A percentile compares a stretch with the other conserved stretches of the same genome.
phyloP scores from a whole-genome alignment of 768 basidiomycete species.

The Mycena rosella region DNA sequence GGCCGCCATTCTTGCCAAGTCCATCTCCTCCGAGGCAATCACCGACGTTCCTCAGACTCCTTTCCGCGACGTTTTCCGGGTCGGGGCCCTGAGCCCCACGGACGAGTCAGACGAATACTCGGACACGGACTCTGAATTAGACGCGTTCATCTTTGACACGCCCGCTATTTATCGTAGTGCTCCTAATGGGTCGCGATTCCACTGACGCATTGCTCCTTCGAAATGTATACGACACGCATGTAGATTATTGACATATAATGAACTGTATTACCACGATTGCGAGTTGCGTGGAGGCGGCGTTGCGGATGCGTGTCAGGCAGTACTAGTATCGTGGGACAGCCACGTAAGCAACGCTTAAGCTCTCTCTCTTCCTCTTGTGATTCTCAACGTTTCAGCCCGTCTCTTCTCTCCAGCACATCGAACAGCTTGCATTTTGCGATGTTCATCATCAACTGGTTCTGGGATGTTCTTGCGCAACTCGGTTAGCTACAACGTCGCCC shows the following conservation, averaged over 20 bases:
- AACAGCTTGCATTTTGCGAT: slow-evolving; percentile 53
- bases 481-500: slow-evolving; percentile 68
- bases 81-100: slow-evolving; percentile 55
- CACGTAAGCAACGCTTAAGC: slow-evolving; percentile 24
- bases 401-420: slow-evolving; percentile 22
- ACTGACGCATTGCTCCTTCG: slow-evolving; percentile 9
- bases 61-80: slow-evolving; percentile 80
- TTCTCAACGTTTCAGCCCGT: neutral
- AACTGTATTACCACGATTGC: slow-evolving; percentile 10
- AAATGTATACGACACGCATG: slow-evolving; percentile 17
- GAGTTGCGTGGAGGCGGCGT: slow-evolving; percentile 4
- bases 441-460: slow-evolving; percentile 96
- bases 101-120: slow-evolving; percentile 63
- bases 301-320: neutral
- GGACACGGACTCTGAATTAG: slow-evolving; percentile 60
- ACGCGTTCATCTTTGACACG: slow-evolving; percentile 76
- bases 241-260: slow-evolving; percentile 24
- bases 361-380: slow-evolving; percentile 13
- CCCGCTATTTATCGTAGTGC: slow-evolving; percentile 58
- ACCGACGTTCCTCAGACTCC: slow-evolving; percentile 82
- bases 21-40: slow-evolving; percentile 65
- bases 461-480: slow-evolving; percentile 93
- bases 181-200: slow-evolving; percentile 58
- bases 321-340: slow-evolving; percentile 10
- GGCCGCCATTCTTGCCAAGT: slow-evolving; percentile 86